Evolutionary conservation across 179 eudicot genomes (phyloP).

Genomic region (Actinidia chinensis): DNA sequence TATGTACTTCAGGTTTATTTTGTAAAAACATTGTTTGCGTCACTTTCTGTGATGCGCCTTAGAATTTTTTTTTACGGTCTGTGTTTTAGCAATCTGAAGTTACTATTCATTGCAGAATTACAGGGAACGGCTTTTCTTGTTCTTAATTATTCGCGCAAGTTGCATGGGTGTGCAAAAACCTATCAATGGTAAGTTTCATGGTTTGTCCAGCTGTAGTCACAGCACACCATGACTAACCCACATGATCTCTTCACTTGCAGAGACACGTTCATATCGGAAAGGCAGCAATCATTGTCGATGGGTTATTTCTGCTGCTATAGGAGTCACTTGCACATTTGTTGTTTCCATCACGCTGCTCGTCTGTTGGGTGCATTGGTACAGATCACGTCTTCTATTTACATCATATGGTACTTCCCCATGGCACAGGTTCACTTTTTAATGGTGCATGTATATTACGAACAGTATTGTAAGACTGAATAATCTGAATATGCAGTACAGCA

Average conservation of each 20-base stretch:
- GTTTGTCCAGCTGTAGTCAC: neutral
- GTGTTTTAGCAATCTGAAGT: conserved; percentile 14
- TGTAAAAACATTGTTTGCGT: neutral
- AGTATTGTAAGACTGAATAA: conserved; percentile 1
- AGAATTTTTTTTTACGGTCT: neutral
- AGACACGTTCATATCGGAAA: conserved; percentile 36
- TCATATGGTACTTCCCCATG: conserved; percentile 58
- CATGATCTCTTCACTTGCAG: conserved; percentile 35
- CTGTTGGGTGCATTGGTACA: conserved; percentile 70
- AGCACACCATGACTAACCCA: conserved; percentile 5
- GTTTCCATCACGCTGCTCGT: conserved; percentile 53
- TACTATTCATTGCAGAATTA: conserved; percentile 43
- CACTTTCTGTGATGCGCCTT: neutral
- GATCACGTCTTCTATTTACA: conserved; percentile 53
- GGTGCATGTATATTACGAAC: neutral
- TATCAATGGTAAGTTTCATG: conserved; percentile 46
- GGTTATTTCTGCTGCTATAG: conserved; percentile 51
- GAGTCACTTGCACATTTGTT: conserved; percentile 62
- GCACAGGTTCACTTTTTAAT: neutral
- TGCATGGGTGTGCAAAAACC: conserved; percentile 52
- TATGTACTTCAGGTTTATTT: neutral
- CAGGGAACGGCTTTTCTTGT: conserved; percentile 78
- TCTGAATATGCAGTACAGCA: conserved; percentile 70
- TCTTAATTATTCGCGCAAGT: conserved; percentile 51
- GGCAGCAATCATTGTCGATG: conserved; percentile 45